A percentile compares a stretch with the other conserved stretches of the same genome.
Conservation (phyloP, 768 basidiomycete genomes). For the Tricholoma flavovirens region DNA sequence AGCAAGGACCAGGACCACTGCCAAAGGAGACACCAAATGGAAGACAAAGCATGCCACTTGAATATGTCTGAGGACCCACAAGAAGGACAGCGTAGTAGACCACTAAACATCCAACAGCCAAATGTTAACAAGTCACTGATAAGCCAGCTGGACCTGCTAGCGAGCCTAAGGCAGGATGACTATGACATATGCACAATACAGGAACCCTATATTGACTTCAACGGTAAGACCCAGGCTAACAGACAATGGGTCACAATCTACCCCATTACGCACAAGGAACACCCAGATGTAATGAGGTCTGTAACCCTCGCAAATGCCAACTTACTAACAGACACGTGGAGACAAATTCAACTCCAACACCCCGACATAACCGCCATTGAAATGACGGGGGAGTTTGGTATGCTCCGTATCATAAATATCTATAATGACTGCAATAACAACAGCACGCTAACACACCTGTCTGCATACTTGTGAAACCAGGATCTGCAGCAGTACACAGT, state of each 20-base stretch:
- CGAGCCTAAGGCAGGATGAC: not conserved
- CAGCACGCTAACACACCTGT: conserved; percentile 4
- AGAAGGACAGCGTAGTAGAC: not conserved
- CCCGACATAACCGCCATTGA: too few species aligned
- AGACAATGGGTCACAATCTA: not conserved
- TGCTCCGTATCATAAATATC: conserved; percentile 10
- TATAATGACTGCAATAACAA: conserved; percentile 24
- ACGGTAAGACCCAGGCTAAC: not conserved
- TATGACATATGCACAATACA: not conserved
- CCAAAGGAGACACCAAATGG: too few species aligned
- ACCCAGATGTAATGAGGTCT: conserved; percentile 16
- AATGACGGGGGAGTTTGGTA: too few species aligned
- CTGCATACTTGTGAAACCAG: too few species aligned
- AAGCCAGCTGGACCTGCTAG: not conserved
- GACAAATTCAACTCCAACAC: too few species aligned
- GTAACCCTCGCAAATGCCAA: conserved; percentile 14
- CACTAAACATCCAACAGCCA: not conserved
- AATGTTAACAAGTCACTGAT: not conserved
- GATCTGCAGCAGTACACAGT: too few species aligned
- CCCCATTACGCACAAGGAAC: conserved; percentile 18
- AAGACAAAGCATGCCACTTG: too few species aligned
- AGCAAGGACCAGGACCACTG: too few species aligned
- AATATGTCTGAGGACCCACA: too few species aligned
- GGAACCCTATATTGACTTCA: not conserved
- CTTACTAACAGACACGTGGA: too few species aligned